Base-by-base conservation (phyloP, 768 basidiomycete genomes). In the Xanthoconium stramineum region DNA sequence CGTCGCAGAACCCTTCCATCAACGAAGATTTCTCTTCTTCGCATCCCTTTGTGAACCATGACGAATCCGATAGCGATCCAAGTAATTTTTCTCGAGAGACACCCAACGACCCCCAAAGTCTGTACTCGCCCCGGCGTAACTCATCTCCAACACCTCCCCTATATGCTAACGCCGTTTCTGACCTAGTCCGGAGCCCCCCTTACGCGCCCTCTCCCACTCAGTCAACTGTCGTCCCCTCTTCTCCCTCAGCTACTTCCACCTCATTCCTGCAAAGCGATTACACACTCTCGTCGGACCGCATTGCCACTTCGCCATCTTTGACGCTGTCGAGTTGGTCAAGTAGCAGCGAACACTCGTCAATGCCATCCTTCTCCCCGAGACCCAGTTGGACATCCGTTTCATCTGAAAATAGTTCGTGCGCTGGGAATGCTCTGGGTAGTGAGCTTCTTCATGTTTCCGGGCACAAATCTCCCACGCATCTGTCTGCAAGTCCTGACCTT, bases 21-120 rank as follows among this genome's bases (percentile, higher is more conserved):
- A 44, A 52, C 3, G 63, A 72, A n/a, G 72, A 76, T 44, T 39
- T 64, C 4, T 42, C 71, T 15, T 69, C 72, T 6, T 63, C 61
- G 38, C 59, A 60, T 20, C 47, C 71, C 14, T 59, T 64, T 5
- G 51, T 36, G 17, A 65, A 63, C 45, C 61, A 64, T 50, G 63
- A 56, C 19, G 64, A 52, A 35, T 20, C 29, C 9, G 47, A 59
- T 30, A 50, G 46, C 9, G 60, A 49, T n/a, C 29, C 42, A 14
- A 36, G 20, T 32, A 61, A 64, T 14, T 13, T 35, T 28, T 5
- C 38, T 19, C 60, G 33, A 47, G 46, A 48, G 38, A 38, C 53
- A 0, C 11, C 48, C 13, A 57, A n/a, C 24, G 65, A 60, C 13
- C 30, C 36, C 7, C 62, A 56, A 36, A 50, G 35, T 35, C 9